A percentile compares a stretch with the other conserved stretches of the same genome.
Conservation (phyloP, 345 rosid species). For the Barbarea vulgaris region DNA sequence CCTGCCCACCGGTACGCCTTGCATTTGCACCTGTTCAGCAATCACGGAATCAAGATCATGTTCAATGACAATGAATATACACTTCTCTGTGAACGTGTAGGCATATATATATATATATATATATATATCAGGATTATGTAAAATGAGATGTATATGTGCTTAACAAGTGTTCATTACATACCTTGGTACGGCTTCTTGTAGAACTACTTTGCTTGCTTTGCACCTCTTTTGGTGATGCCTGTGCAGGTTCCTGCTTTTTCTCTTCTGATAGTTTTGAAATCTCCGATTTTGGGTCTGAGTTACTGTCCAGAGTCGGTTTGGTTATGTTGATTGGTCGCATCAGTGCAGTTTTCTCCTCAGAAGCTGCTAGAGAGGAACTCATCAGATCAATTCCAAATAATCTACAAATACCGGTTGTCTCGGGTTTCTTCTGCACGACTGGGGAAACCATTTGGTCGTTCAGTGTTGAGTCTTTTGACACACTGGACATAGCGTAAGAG, state of each 20-base stretch:
- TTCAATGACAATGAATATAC: neutral
- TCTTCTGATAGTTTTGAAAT: slow-evolving; percentile 55
- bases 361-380: slow-evolving; percentile 42
- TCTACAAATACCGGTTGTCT: slow-evolving; percentile 52
- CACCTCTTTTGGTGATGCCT: slow-evolving; percentile 58
- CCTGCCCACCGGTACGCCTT: slow-evolving; percentile 85
- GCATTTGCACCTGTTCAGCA: slow-evolving; percentile 78
- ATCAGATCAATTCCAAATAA: slow-evolving; percentile 82
- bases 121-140: neutral
- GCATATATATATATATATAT: neutral
- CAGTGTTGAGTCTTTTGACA: slow-evolving; percentile 46
- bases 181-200: slow-evolving; percentile 67
- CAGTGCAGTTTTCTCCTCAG: slow-evolving; percentile 47
- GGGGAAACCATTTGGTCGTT: slow-evolving; percentile 42
- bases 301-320: slow-evolving; percentile 47
- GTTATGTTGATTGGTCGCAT: slow-evolving; percentile 39
- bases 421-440: slow-evolving; percentile 56
- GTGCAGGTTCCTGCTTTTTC: slow-evolving; percentile 54
- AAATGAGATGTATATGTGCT: neutral
- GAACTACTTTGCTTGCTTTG: slow-evolving; percentile 60
- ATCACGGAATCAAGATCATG: neutral
- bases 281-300: slow-evolving; percentile 59
- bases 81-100: neutral
- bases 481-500: slow-evolving; percentile 45
- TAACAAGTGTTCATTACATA: slow-evolving; percentile 44